Evolutionary conservation across 1,284 basidiomycete species (phyloP).

Genomic region (Chondrostereum purpureum): DNA sequence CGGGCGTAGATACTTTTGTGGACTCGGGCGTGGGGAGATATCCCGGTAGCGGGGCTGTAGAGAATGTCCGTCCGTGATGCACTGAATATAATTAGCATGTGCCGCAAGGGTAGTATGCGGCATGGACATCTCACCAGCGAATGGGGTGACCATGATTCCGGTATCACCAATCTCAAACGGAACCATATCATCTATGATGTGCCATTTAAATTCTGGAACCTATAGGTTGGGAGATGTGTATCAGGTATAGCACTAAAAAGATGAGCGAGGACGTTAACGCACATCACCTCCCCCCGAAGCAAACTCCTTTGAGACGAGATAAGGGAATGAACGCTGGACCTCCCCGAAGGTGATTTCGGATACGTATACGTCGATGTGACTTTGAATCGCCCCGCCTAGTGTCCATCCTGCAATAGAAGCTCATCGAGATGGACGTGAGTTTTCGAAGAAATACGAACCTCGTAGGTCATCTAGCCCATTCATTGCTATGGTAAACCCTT

Average conservation of each 20-base stretch:
- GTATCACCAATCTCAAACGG: slow-evolving; percentile 62
- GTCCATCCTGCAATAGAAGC: slow-evolving; percentile 58
- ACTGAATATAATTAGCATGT: slow-evolving; percentile 31
- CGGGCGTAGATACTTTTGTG: slow-evolving; percentile 42
- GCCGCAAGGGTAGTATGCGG: no score
- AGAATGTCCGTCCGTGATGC: slow-evolving; percentile 60
- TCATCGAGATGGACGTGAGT: neutral
- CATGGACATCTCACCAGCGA: slow-evolving; percentile 44
- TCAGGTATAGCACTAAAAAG: slow-evolving; percentile 5
- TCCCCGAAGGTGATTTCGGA: slow-evolving; percentile 59
- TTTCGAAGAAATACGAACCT: slow-evolving; percentile 34
- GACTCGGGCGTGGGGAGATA: slow-evolving; percentile 36
- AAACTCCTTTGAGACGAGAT: slow-evolving; percentile 67
- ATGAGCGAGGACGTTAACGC: no score
- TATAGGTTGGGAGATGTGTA: slow-evolving; percentile 23
- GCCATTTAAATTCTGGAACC: slow-evolving; percentile 77
- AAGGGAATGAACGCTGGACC: slow-evolving; percentile 67
- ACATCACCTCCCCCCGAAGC: slow-evolving; percentile 78
- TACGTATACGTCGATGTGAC: slow-evolving; percentile 67
- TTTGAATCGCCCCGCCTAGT: slow-evolving; percentile 56
- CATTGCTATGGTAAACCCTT: slow-evolving; percentile 46
- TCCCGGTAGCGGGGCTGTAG: slow-evolving; percentile 29
- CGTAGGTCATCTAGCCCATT: slow-evolving; percentile 79
- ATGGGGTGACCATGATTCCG: slow-evolving; percentile 58
- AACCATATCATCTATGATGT: slow-evolving; percentile 60